phyloP scores from a whole-genome alignment of 2,329 filamentous ascomycete species.

The Penicillium carneum region DNA sequence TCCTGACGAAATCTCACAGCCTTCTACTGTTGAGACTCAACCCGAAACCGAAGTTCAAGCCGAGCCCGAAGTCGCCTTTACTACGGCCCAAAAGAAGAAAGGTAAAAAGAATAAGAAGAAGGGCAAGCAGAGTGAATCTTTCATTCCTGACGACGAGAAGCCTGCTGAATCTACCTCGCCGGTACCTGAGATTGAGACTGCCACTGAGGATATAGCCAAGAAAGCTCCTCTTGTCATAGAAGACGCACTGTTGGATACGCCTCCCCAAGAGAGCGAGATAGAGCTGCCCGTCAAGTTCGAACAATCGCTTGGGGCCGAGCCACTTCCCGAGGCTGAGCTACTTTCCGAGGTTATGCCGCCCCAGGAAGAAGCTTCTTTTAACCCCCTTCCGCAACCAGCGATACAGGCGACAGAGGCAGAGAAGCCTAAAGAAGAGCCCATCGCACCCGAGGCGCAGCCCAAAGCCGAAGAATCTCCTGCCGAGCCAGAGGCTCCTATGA shows the following conservation, averaged over 20 bases:
- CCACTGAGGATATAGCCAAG: neutral
- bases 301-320: constrained; percentile 5
- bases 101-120: constrained; percentile 49
- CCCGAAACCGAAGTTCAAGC: neutral
- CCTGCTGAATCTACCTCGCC: constrained; percentile 15
- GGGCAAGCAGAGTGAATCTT: constrained; percentile 29
- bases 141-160: constrained; percentile 23
- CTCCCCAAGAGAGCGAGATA: constrained; percentile 2
- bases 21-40: neutral
- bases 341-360: constrained; percentile 6
- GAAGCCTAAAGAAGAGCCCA: neutral
- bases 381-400: neutral
- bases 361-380: neutral
- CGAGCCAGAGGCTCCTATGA: constrained; percentile 26
- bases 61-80: constrained; percentile 29
- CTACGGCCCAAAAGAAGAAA: constrained; percentile 42
- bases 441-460: constrained; percentile 1
- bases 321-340: neutral
- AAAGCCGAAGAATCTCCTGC: constrained; percentile 2
- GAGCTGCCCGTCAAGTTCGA: constrained; percentile 7
- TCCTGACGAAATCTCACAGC: constrained; percentile 2
- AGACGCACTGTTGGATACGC: constrained; percentile 3
- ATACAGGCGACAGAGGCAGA: constrained; percentile 4
- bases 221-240: constrained; percentile 7
- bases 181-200: neutral